Percentiles rank a stretch among this genome's conserved stretches.
phyloP scores from a whole-genome alignment of 768 basidiomycete species.

The Auriscalpium vulgare region DNA sequence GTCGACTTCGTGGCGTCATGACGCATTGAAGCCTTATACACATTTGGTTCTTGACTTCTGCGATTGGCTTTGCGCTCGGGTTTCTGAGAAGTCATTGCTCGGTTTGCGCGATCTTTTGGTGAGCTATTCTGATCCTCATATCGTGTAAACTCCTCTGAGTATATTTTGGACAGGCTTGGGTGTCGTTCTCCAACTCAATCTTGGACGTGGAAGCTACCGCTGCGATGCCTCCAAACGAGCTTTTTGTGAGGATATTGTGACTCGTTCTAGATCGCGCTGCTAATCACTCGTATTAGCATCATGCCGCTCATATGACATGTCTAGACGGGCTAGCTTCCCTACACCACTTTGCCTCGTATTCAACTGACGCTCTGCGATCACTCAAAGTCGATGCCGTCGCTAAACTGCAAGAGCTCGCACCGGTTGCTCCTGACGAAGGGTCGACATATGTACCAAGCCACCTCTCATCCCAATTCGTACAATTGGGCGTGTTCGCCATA shows the following conservation, averaged over 20 bases:
- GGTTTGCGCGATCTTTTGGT: slow-evolving; percentile 88
- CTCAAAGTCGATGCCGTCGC: slow-evolving; percentile 51
- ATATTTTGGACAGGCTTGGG: slow-evolving; percentile 64
- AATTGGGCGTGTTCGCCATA: slow-evolving; percentile 71
- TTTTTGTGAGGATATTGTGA: slow-evolving; percentile 52
- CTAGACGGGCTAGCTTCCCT: slow-evolving; percentile 83
- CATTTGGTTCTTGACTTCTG: slow-evolving; percentile 63
- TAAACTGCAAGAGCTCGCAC: slow-evolving; percentile 50
- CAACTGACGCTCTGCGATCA: slow-evolving; percentile 46
- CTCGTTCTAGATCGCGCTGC: not conserved
- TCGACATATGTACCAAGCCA: slow-evolving; percentile 20
- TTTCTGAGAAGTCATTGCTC: slow-evolving; percentile 57
- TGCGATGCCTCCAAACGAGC: slow-evolving; percentile 34
- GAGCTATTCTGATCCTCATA: slow-evolving; percentile 16
- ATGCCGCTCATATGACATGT: slow-evolving; percentile 89
- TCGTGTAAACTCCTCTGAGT: not conserved
- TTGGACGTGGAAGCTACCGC: slow-evolving; percentile 25
- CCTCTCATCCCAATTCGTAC: slow-evolving; percentile 33
- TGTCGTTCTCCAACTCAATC: slow-evolving; percentile 71
- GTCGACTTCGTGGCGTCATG: slow-evolving; percentile 54
- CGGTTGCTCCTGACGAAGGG: slow-evolving; percentile 27
- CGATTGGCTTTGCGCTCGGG: slow-evolving; percentile 62
- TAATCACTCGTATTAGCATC: slow-evolving; percentile 48
- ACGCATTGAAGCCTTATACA: slow-evolving; percentile 48
- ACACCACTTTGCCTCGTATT: slow-evolving; percentile 62